Percentiles rank a stretch among this genome's conserved stretches.
These are phyloP conservation scores for Fusarium agapanthi DNA, from an alignment of 2,329 filamentous ascomycete species.

Conservation along the genomic window DNA sequence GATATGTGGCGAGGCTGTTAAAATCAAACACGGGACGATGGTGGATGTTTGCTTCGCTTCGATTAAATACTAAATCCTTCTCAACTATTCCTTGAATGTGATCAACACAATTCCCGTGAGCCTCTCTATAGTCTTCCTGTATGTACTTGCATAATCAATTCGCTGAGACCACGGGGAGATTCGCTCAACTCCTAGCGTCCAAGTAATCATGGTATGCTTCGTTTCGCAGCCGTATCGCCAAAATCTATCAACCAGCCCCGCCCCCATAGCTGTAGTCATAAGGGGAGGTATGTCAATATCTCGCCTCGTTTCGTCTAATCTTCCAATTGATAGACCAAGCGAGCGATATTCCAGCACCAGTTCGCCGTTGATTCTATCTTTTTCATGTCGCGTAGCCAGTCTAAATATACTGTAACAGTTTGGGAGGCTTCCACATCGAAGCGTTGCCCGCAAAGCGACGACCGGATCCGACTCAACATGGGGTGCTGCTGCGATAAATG, in stretches of 20 bases:
- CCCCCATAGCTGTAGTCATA: not conserved
- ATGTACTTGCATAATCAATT: not conserved
- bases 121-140: slow-evolving; percentile 28
- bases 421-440: slow-evolving; percentile 62
- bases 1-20: not conserved
- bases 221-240: not conserved
- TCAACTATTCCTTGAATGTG: slow-evolving; percentile 11
- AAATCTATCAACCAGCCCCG: not conserved
- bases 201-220: slow-evolving; percentile 16
- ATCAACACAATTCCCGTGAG: slow-evolving; percentile 29
- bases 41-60: not conserved
- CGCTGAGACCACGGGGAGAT: not conserved
- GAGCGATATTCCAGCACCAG: slow-evolving; percentile 64
- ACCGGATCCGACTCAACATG: slow-evolving; percentile 59
- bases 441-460: slow-evolving; percentile 55
- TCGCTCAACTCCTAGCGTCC: not conserved
- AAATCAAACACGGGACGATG: slow-evolving; percentile 23
- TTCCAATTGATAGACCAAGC: slow-evolving; percentile 55
- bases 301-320: slow-evolving; percentile 18
- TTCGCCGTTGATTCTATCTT: slow-evolving; percentile 61
- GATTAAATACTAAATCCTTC: slow-evolving; percentile 29
- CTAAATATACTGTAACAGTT: slow-evolving; percentile 62
- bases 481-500: slow-evolving; percentile 62
- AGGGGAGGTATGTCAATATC: not conserved
- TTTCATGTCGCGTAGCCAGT: slow-evolving; percentile 68